A percentile compares a stretch with the other conserved stretches of the same genome.
phyloP scores from a whole-genome alignment of 176 grass and related monocot species.

The Triticum timopheevii region DNA sequence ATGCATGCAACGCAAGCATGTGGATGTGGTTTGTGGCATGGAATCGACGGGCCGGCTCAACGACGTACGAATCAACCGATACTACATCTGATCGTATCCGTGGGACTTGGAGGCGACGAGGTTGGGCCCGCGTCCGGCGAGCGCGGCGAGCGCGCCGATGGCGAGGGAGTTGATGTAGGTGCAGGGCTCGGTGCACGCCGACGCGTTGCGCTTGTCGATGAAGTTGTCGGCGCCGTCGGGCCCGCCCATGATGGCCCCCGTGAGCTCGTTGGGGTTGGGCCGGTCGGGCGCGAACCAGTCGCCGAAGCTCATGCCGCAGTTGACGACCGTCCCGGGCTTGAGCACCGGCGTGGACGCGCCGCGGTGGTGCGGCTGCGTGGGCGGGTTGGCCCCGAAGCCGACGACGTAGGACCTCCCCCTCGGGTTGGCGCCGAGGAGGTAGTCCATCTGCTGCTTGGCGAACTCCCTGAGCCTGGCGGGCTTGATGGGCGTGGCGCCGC shows the following conservation, averaged over 20 bases:
- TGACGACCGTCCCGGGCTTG: not conserved
- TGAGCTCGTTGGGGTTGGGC: conserved; percentile 83
- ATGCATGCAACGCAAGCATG: not conserved
- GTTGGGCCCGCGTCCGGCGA: conserved; percentile 44
- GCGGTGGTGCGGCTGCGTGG: conserved; percentile 78
- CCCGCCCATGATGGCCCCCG: conserved; percentile 85
- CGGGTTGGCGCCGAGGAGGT: conserved; percentile 83
- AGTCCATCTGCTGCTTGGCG: conserved; percentile 93
- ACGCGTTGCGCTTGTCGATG: conserved; percentile 56
- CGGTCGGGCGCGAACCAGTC: conserved; percentile 60
- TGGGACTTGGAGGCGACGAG: conserved; percentile 46
- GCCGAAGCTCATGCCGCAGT: conserved; percentile 79
- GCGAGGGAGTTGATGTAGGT: conserved; percentile 97
- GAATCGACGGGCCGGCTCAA: too few relatives aligned
- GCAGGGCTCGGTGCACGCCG: conserved; percentile 60
- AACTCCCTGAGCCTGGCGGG: conserved; percentile 61
- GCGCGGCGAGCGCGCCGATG: conserved; percentile 81
- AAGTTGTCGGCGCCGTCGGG: conserved; percentile 71
- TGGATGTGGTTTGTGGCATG: too few relatives aligned
- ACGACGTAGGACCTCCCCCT: conserved; percentile 72
- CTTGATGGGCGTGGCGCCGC: conserved; percentile 46
- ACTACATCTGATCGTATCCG: not conserved
- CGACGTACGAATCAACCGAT: not conserved
- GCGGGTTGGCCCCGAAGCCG: conserved; percentile 68
- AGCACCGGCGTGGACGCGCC: conserved; percentile 70